phyloP scores from a whole-genome alignment of 345 rosid species.

The Balakata baccata region DNA sequence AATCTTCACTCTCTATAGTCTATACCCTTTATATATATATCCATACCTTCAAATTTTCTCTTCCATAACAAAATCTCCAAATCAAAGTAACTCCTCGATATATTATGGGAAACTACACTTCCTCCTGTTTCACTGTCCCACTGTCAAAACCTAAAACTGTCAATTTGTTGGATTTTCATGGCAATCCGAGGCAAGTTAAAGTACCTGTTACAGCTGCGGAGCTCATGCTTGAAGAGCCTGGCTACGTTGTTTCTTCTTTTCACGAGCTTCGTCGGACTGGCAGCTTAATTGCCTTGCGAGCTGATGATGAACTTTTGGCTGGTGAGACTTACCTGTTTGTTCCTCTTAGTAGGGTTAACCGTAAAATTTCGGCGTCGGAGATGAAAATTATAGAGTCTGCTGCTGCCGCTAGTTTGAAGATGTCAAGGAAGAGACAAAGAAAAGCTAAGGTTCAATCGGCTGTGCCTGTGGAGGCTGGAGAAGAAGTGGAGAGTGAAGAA shows the following conservation, averaged over 20 bases:
- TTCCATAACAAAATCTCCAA: not conserved
- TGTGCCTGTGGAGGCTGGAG: not conserved
- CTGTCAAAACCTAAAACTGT: constrained; percentile 10
- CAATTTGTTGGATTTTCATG: constrained; percentile 29
- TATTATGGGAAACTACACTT: constrained; percentile 38
- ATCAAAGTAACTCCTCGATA: not conserved
- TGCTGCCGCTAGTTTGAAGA: constrained; percentile 12
- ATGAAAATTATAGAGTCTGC: constrained; percentile 18
- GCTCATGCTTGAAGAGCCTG: constrained; percentile 54
- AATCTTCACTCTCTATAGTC: not conserved
- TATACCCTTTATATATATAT: not conserved
- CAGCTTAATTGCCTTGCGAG: constrained; percentile 32
- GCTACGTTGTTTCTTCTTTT: constrained; percentile 26
- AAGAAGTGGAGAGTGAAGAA: not conserved
- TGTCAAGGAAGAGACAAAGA: constrained; percentile 17
- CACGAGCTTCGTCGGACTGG: constrained; percentile 26
- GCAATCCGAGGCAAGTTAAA: constrained; percentile 25
- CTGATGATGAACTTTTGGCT: constrained; percentile 41
- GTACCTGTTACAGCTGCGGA: constrained; percentile 43
- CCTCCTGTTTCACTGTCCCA: constrained; percentile 24
- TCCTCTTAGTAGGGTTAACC: constrained; percentile 21
- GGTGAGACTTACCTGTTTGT: constrained; percentile 36
- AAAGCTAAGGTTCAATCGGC: constrained; percentile 36
- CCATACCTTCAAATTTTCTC: not conserved
- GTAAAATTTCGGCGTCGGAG: constrained; percentile 32